These are phyloP conservation scores for Penicillium sp. DNA, from an alignment of 2,329 filamentous ascomycete species.

Conservation along the genomic window DNA sequence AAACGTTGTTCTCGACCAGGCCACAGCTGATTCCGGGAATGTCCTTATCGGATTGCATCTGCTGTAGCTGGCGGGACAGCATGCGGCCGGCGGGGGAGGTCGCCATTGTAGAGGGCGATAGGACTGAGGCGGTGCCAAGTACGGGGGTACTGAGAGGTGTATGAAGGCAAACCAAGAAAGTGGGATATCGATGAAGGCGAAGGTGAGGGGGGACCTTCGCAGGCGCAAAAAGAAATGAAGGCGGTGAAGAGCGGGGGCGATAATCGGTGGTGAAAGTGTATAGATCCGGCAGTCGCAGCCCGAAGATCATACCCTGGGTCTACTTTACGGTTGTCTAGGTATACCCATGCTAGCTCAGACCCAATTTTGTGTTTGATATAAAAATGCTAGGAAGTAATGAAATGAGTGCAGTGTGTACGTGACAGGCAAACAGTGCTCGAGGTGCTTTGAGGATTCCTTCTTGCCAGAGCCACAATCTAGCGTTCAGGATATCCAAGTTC, in stretches of 20 bases:
- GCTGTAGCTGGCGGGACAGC: conserved; percentile 81
- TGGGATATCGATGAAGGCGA: not conserved
- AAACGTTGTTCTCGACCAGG: conserved; percentile 79
- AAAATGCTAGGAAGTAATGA: not conserved
- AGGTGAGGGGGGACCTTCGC: conserved; percentile 2
- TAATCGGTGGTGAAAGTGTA: not conserved
- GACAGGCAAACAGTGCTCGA: not conserved
- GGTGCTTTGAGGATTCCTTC: not conserved
- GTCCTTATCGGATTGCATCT: conserved; percentile 89
- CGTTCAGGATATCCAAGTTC: not conserved
- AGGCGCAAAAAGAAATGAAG: conserved; percentile 10
- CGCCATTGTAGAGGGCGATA: conserved; percentile 33
- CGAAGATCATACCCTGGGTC: not conserved
- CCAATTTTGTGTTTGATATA: not conserved
- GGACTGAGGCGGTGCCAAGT: not conserved
- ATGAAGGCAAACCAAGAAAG: not conserved
- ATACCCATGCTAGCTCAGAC: not conserved
- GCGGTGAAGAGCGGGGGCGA: conserved; percentile 16
- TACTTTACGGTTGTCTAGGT: not conserved
- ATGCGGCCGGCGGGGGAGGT: conserved; percentile 56
- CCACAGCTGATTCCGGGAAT: conserved; percentile 94
- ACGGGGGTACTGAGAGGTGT: not conserved
- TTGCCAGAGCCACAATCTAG: not conserved
- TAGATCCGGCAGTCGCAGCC: not conserved
- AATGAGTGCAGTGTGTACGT: not conserved